These are phyloP conservation scores for Plasmopara muralis DNA, from an alignment of 352 stramenopile genomes.

Conservation along the genomic window DNA sequence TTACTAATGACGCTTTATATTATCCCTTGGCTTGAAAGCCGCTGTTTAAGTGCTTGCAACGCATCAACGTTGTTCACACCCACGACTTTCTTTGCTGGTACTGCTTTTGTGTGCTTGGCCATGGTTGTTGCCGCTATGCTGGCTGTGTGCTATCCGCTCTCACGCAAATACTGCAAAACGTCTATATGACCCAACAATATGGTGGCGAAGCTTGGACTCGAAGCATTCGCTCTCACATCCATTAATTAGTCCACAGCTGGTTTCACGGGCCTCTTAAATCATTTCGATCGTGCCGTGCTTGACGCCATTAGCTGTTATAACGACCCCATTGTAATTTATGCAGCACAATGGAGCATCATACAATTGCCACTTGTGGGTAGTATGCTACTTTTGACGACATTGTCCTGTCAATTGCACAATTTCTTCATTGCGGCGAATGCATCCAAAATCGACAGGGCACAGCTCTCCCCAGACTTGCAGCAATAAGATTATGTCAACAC, in stretches of 20 bases:
- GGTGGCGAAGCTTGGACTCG: constrained; percentile 13
- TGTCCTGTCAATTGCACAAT: constrained; percentile 50
- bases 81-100: constrained; percentile 22
- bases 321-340: constrained; percentile 7
- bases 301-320: constrained; percentile 2
- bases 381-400: constrained; percentile 33
- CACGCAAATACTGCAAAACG: not conserved
- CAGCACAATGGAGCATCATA: constrained; percentile 16
- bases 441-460: constrained; percentile 25
- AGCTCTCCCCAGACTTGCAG: constrained; percentile 29
- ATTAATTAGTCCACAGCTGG: constrained; percentile 25
- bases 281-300: not conserved
- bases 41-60: not conserved
- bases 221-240: constrained; percentile 11
- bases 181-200: constrained; percentile 2
- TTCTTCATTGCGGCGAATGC: constrained; percentile 32
- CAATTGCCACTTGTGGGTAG: constrained; percentile 30
- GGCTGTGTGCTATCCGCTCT: constrained; percentile 10
- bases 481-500: not conserved
- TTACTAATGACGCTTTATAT: constrained; percentile 18
- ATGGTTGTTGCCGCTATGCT: constrained; percentile 16
- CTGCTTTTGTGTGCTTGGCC: constrained; percentile 13
- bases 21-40: constrained; percentile 23
- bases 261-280: constrained; percentile 8
- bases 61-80: constrained; percentile 8